A percentile compares a stretch with the other conserved stretches of the same genome.
These are phyloP conservation scores for Gaultheria prostrata DNA, from an alignment of 148 eudicot species.

Conservation along the genomic window DNA sequence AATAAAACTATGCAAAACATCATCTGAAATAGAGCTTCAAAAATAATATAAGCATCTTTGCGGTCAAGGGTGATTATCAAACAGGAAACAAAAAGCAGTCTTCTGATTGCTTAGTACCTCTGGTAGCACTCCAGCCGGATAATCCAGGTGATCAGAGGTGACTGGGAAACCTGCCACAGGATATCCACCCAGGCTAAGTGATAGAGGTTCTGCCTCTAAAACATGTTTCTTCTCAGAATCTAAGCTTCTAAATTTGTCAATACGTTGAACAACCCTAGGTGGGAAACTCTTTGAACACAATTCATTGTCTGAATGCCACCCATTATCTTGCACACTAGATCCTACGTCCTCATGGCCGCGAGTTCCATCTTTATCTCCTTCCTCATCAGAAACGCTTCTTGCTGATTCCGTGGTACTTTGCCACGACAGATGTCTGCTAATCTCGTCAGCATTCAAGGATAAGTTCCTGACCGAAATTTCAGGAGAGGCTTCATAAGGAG, in stretches of 20 bases:
- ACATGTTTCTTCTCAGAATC: constrained; percentile 34
- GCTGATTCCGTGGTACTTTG: constrained; percentile 50
- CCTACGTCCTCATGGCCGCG: constrained; percentile 40
- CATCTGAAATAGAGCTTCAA: neutral
- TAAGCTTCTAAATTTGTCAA: constrained; percentile 30
- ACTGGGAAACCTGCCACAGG: constrained; percentile 35
- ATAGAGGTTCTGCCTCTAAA: constrained; percentile 32
- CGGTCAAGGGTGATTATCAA: no score
- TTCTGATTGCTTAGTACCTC: constrained; percentile 53
- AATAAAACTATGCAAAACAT: neutral
- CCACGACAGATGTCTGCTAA: constrained; percentile 39
- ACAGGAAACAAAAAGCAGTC: constrained; percentile 11
- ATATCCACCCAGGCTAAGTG: constrained; percentile 22
- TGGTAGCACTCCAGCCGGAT: constrained; percentile 73
- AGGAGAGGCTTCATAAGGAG: constrained; percentile 33
- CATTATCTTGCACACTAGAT: constrained; percentile 39
- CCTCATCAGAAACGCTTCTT: constrained; percentile 70
- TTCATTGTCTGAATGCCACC: constrained; percentile 87
- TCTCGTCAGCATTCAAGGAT: constrained; percentile 50
- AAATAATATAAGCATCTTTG: neutral
- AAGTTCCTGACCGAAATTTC: constrained; percentile 44
- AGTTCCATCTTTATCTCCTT: constrained; percentile 50
- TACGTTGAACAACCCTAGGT: constrained; percentile 43
- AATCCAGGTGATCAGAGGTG: constrained; percentile 44
- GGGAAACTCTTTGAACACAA: constrained; percentile 56